Base-by-base conservation (phyloP, 768 basidiomycete species). In the Saitozyma podzolica region DNA sequence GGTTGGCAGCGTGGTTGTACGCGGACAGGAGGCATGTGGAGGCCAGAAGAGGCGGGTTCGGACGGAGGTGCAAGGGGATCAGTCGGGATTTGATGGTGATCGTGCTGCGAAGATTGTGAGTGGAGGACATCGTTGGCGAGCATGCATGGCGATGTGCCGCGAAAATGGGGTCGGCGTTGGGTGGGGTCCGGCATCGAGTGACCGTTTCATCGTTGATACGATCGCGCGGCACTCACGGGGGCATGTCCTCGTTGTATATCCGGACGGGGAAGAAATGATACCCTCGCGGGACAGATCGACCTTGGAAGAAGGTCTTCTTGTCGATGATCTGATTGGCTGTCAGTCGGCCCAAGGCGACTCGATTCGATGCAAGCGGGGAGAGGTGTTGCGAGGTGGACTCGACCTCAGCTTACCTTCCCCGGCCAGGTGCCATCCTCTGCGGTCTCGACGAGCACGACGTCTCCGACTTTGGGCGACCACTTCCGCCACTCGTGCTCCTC, bases 261-360 rank as follows among this genome's bases (percentile, higher is more conserved):
- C 74, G 56, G 13, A 76, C 67, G n/a, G 70, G 67, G 40, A 69
- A 73, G 63, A 69, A 76, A 49, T 76, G 74, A 52, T 68, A 64
- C 0, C 74, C 74, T 20, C 70, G 43, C 2, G 74, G 74, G 5
- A 68, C 57, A 2, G 69, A 68, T 37, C 74, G 54, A 14, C 72
- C 74, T 57, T 72, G 69, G 49, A 67, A 73, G 61, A 72, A 72
- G 11, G 42, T 50, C 58, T 72, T 71, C 63, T 68, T 71, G 59
- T 76, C 72, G 50, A 76, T 76, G 40, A 76, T 65, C 74, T 73
- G 55, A 8, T 16, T 8, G 40, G 20, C 40, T 13, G 17, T 49
- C 37, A 29, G 55, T 9, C 19, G 50, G 8, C 14, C 29, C 29
- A 29, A 29, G 29, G 29, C 29, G 29, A 29, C 29, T 29, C 29